Conservation (phyloP, 805 yeast genomes). For the Kazachstania bromeliacearum region DNA sequence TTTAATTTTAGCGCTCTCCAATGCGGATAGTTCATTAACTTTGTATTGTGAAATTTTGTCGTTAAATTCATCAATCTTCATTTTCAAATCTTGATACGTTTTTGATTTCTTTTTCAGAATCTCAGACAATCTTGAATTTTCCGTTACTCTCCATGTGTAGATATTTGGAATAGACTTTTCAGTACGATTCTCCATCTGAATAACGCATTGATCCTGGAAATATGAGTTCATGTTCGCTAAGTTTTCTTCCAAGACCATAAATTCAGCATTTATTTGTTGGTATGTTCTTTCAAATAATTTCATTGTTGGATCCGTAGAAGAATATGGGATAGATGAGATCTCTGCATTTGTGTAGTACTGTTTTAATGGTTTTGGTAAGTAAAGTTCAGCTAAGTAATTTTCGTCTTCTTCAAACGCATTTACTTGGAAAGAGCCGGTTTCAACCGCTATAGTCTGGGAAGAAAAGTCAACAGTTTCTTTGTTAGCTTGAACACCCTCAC, state of each 20-base stretch:
- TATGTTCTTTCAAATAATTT: conserved; percentile 21
- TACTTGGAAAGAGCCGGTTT: conserved; percentile 7
- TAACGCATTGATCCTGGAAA: conserved; percentile 28
- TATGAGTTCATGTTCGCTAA: conserved; percentile 19
- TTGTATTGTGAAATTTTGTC: background rate
- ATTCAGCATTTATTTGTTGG: conserved; percentile 26
- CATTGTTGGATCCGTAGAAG: conserved; percentile 12
- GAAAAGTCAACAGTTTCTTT: background rate
- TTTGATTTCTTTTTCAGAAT: conserved; percentile 5
- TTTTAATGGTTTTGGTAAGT: conserved; percentile 14
- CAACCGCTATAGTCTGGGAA: conserved; percentile 16
- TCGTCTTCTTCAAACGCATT: conserved; percentile 31
- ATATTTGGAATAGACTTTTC: conserved; percentile 19
- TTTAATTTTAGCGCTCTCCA: background rate
- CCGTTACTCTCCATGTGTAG: conserved; percentile 34
- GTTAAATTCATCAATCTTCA: conserved; percentile 2
- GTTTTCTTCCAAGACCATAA: conserved; percentile 28
- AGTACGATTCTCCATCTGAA: conserved; percentile 20
- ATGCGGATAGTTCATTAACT: background rate
- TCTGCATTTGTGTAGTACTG: conserved; percentile 19
- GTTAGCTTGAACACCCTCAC: conserved; percentile 19
- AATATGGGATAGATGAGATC: conserved; percentile 6
- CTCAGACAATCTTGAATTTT: conserved; percentile 13
- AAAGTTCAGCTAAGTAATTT: conserved; percentile 20
- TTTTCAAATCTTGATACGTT: conserved; percentile 3